Conservation (phyloP, 352 stramenopile genomes). For the Globisporangium orthogonon region DNA sequence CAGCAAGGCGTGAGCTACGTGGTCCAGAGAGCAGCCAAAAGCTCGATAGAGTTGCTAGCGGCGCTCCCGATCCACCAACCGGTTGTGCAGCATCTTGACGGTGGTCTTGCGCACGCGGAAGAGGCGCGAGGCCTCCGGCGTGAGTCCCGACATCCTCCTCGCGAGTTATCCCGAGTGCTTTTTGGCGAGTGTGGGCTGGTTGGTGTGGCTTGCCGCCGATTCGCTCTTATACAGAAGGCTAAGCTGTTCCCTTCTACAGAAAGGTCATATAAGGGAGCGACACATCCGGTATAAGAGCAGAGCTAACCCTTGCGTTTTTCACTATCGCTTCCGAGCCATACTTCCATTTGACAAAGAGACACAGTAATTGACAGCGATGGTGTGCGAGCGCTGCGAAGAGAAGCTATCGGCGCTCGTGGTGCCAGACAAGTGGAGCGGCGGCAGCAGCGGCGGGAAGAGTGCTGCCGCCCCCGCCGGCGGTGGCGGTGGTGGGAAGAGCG, state of each 20-base stretch:
- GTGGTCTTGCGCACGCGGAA: constrained; percentile 95
- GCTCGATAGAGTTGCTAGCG: neutral
- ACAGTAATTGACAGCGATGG: constrained; percentile 22
- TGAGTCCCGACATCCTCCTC: constrained; percentile 59
- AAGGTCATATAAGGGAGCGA: too few relatives aligned
- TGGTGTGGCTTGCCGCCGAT: too few relatives aligned
- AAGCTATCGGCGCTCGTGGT: constrained; percentile 76
- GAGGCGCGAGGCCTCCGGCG: constrained; percentile 79
- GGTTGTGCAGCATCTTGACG: constrained; percentile 94
- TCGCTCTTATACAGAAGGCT: too few relatives aligned
- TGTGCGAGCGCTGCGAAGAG: constrained; percentile 69
- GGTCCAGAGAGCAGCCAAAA: neutral
- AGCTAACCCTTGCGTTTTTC: too few relatives aligned
- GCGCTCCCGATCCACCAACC: constrained; percentile 24
- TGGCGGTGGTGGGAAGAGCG: too few relatives aligned
- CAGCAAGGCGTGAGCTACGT: constrained; percentile 14
- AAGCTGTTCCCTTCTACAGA: too few relatives aligned
- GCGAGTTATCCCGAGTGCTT: neutral
- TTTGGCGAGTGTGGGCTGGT: neutral
- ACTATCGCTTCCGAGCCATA: too few relatives aligned
- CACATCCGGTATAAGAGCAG: too few relatives aligned
- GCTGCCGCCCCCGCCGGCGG: too few relatives aligned
- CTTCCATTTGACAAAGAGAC: neutral
- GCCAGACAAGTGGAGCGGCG: constrained; percentile 70
- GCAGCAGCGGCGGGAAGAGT: constrained; percentile 5